These are phyloP conservation scores for Poterioochromonas sp. DNA, from an alignment of 352 stramenopile genomes.

Conservation along the genomic window DNA sequence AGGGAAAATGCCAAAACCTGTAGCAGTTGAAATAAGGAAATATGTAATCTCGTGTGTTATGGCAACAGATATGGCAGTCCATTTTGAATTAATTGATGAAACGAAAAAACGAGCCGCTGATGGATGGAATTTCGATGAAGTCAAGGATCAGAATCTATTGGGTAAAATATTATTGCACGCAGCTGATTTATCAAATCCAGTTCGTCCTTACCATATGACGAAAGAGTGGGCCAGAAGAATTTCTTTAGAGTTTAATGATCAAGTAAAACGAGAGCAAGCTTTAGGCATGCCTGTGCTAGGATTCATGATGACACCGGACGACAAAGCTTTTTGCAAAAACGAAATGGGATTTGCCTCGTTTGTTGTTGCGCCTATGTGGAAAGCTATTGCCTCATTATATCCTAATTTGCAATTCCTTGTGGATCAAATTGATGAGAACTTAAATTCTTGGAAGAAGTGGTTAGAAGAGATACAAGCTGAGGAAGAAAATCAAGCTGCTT, in stretches of 20 bases:
- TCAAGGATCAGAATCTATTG: neutral
- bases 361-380: conserved; percentile 28
- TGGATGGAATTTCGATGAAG: conserved; percentile 5
- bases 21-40: conserved; percentile 61
- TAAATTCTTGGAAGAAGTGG: neutral
- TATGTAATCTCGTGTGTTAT: conserved; percentile 72
- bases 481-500: neutral
- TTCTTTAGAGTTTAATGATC: conserved; percentile 19
- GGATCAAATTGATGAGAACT: conserved; percentile 10
- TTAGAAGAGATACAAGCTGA: neutral
- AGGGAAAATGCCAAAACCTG: conserved; percentile 52
- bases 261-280: conserved; percentile 7
- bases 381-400: neutral
- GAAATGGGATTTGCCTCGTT: conserved; percentile 1
- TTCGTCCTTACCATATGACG: conserved; percentile 4
- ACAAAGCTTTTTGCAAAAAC: conserved; percentile 24
- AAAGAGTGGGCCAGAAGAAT: conserved; percentile 16
- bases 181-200: conserved; percentile 26
- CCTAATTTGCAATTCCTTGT: neutral
- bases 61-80: conserved; percentile 73
- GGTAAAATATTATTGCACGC: conserved; percentile 20
- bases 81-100: conserved; percentile 45
- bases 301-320: conserved; percentile 28
- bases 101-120: neutral
- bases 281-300: neutral